Base-by-base conservation (phyloP, 331 rosid genomes). In the Erythrophleum ivorense region DNA sequence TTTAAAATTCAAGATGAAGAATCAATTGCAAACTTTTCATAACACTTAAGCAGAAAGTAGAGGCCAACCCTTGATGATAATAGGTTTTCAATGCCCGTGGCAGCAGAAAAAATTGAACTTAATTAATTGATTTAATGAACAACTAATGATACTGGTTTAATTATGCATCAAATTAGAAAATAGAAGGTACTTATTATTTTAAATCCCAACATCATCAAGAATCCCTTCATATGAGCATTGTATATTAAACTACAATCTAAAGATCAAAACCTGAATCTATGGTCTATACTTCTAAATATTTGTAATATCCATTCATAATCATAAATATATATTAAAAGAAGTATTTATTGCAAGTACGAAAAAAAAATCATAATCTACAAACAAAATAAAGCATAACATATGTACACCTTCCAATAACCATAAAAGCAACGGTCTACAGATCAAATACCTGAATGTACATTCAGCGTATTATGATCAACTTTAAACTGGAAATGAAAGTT, bases 351-450 rank as follows among this genome's bases (percentile, higher is more conserved):
- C 29, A 24, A 24, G 29, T 24, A 24, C 1, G n/a, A n/a, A n/a
- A 24, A 1, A 24, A 24, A 24, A 24, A 24, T 24, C 29, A 24
- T 24, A 24, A 24, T 24, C 29, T 24, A 24, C 29, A 24, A 24
- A 24, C 29, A 0, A 24, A 1, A 24, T 24, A 24, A 24, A 24
- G 29, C 29, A 94, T 91, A 6, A 94, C 90, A 82, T 97, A 91
- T 2, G 97, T 94, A 78, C 98, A 94, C 73, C 79, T 87, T 81
- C 98, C 98, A 15, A 92, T 87, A 84, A 92, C 98, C 69, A 89
- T 49, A 24, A 24, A 46, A 97, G 97, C 88, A 94, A 88, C 48
- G 97, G 94, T 84, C 98, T 84, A 71, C 91, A 94, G 36, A 94
- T 75, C 86, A 94, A 83, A 43, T 94, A 88, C 88, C 97, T 91